These are phyloP conservation scores for Umbilicus rupestris DNA, from an alignment of 164 flowering plant species.

Conservation along the genomic window DNA sequence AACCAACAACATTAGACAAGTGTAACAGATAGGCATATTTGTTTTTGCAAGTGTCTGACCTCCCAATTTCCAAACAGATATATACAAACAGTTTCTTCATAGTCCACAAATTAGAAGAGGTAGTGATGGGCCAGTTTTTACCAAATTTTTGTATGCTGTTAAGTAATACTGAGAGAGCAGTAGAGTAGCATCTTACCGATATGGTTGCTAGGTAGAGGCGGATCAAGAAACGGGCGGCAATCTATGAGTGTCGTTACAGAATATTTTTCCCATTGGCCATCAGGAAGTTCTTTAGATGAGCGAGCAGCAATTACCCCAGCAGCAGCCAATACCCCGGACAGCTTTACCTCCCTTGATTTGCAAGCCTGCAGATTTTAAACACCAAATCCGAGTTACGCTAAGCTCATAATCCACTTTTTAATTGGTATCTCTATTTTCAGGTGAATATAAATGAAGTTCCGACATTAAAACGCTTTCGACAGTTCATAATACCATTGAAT, in stretches of 20 bases:
- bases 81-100: neutral
- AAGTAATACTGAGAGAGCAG: neutral
- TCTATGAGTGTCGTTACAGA: slow-evolving; percentile 57
- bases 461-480: too few relatives aligned
- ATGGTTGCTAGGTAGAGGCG: slow-evolving; percentile 32
- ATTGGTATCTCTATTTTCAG: neutral
- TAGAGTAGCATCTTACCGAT: slow-evolving; percentile 29
- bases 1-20: neutral
- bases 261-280: slow-evolving; percentile 52
- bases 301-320: slow-evolving; percentile 62
- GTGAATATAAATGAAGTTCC: neutral
- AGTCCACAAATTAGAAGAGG: neutral
- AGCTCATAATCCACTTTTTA: neutral
- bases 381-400: neutral
- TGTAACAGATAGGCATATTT: neutral
- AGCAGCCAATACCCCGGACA: slow-evolving; percentile 56
- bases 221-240: slow-evolving; percentile 68
- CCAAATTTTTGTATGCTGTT: neutral
- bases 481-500: too few relatives aligned
- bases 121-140: neutral
- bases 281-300: slow-evolving; percentile 30
- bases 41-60: neutral
- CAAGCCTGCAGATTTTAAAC: slow-evolving; percentile 44
- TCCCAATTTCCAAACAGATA: neutral
- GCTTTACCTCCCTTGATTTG: slow-evolving; percentile 48